Base-by-base conservation (phyloP, 2,329 filamentous ascomycete species). In the Reticulascus tulasneorum region DNA sequence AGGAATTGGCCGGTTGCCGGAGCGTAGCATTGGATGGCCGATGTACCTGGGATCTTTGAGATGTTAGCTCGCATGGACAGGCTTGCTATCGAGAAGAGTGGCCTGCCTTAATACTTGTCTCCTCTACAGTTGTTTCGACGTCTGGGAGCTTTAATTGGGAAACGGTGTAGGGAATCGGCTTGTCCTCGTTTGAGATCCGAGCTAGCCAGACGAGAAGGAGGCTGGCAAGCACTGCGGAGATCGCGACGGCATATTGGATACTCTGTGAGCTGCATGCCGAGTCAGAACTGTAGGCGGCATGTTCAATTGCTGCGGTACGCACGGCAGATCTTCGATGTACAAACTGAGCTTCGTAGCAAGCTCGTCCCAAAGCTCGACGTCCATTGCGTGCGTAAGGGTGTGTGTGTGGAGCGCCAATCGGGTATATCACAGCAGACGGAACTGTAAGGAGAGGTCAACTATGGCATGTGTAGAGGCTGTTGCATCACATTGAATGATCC, bases 1-100 rank as follows among this genome's bases (percentile, higher is more conserved):
- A 98, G 79, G 41, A 87, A 77, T 53, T 85, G 77, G 45, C 93
- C 93, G 17, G 89, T 96, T 2, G 91, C 91, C 2, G 93, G 93
- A 27, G 84, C 85, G 59, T 93, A 93, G 64, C 87, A 94, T 63
- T 87, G 85, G 42, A 94, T 82, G 7, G 80, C 75, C 2, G 75
- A 73, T 24, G 79, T 79, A 12, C 79, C 80, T 2, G 77, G 57
- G n/a, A 77, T 58, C 72, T 78, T 40, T 13, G 8, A 17, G 13
- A 15, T 5, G 23, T 38, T 7, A 42, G 35, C 15, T 18, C 17
- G 13, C 9, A 33, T 12, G 32, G 19, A n/a, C 3, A 29, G 16
- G 7, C 4, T 16, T 7, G 17, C 12, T 5, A 27, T 9, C 9
- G 18, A 11, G 9, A 15, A 29, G 15, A 29, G 9, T 22, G 16